Conservation (phyloP, 129 eudicot species). For the carrot (Daucus carota) region DNA sequence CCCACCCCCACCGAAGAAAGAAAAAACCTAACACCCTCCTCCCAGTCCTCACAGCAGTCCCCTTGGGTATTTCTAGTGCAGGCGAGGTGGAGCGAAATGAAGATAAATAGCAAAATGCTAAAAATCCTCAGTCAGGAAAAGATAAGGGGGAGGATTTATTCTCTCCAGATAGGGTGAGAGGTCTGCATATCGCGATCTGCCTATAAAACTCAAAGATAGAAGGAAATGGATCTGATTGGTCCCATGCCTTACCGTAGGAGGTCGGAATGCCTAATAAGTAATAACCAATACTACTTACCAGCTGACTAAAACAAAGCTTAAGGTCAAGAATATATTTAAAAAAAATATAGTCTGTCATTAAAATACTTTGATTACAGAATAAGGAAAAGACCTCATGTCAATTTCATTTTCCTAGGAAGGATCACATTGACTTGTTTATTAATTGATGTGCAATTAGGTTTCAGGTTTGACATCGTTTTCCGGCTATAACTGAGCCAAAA, state of each 20-base stretch:
- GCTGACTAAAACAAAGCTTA: not conserved
- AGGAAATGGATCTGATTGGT: too few species aligned
- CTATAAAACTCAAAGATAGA: too few species aligned
- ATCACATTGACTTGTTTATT: too few species aligned
- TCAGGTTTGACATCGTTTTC: too few species aligned
- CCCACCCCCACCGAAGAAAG: too few species aligned
- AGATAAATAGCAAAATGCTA: not conserved
- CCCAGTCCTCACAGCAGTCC: not conserved
- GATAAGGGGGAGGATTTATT: not conserved
- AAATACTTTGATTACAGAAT: not conserved
- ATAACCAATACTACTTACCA: not conserved
- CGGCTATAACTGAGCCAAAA: not conserved
- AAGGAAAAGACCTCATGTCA: too few species aligned
- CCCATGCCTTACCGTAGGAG: not conserved
- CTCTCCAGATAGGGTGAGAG: too few species aligned
- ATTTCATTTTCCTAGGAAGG: too few species aligned
- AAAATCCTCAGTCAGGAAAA: not conserved
- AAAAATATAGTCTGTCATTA: not conserved
- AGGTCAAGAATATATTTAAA: not conserved
- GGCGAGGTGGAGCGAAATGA: not conserved
- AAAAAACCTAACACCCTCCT: too few species aligned
- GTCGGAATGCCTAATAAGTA: too few species aligned
- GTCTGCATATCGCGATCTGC: too few species aligned
- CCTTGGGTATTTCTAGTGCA: not conserved
- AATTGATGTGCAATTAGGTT: too few species aligned